Conservation (phyloP, 2,329 filamentous ascomycete genomes). For the Hypoxylon sp. region DNA sequence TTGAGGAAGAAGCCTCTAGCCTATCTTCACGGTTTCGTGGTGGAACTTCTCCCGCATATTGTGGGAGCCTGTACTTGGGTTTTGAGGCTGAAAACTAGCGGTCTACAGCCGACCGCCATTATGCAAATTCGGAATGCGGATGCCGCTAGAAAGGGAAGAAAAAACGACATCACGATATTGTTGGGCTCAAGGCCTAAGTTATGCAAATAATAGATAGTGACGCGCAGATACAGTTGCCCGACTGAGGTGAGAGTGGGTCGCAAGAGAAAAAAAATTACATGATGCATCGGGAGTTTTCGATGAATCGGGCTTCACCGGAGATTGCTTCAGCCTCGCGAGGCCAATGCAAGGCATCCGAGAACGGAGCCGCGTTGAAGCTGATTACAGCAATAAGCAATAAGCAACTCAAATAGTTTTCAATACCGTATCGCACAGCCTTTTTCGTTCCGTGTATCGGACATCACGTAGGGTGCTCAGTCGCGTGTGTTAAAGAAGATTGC, state of each 20-base stretch:
- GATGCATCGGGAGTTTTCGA: slow-evolving; percentile 16
- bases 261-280: slow-evolving; percentile 3
- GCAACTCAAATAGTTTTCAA: slow-evolving; percentile 1
- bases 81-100: slow-evolving; percentile 54
- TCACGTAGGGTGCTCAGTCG: slow-evolving; percentile 27
- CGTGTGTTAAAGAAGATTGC: slow-evolving; percentile 22
- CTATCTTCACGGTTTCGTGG: slow-evolving; percentile 56
- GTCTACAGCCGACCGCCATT: slow-evolving; percentile 17
- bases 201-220: slow-evolving; percentile 31
- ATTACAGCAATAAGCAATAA: slow-evolving; percentile 13
- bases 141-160: slow-evolving; percentile 19
- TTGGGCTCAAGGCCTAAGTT: slow-evolving; percentile 27
- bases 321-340: slow-evolving; percentile 37
- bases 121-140: slow-evolving; percentile 9
- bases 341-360: slow-evolving; percentile 29
- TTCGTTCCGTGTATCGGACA: slow-evolving; percentile 34
- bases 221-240: slow-evolving; percentile 25
- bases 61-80: slow-evolving; percentile 58
- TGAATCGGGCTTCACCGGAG: slow-evolving; percentile 22
- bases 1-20: slow-evolving; percentile 55
- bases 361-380: slow-evolving; percentile 31
- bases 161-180: slow-evolving; percentile 24
- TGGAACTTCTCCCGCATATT: slow-evolving; percentile 59
- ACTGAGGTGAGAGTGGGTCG: slow-evolving; percentile 31
- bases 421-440: slow-evolving; percentile 17